phyloP scores from a whole-genome alignment of 2,329 filamentous ascomycete genomes.

The Colletotrichum sp. region DNA sequence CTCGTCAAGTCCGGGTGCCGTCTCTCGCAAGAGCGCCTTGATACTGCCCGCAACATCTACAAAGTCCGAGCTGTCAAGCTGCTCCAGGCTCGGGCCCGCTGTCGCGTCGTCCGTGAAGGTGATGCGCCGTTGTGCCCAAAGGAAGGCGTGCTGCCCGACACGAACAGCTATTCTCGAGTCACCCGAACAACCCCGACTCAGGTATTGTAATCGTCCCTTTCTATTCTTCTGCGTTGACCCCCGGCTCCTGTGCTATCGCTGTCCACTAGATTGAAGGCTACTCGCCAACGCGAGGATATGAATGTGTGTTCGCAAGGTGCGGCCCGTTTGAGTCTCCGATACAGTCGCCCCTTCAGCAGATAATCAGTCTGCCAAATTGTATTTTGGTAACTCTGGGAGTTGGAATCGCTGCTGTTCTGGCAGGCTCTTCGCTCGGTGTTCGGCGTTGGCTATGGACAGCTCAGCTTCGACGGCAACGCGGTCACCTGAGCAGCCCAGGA shows the following conservation, averaged over 20 bases:
- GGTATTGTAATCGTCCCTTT: fast-evolving
- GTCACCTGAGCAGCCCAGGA: background rate
- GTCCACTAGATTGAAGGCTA: background rate
- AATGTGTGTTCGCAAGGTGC: background rate
- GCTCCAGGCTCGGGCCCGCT: fast-evolving
- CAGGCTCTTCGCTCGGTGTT: background rate
- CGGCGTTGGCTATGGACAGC: fast-evolving
- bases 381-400: background rate
- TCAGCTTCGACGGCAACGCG: background rate
- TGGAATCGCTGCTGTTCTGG: background rate
- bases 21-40: background rate
- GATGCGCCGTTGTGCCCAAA: background rate
- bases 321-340: background rate
- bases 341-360: no score
- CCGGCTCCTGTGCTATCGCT: background rate
- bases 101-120: background rate
- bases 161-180: background rate
- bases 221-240: background rate
- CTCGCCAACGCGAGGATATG: background rate
- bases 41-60: background rate
- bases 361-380: background rate
- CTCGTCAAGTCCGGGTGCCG: background rate
- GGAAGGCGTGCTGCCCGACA: fast-evolving
- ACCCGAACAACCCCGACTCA: fast-evolving
- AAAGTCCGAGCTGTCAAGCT: background rate